Evolutionary conservation across 73 alveolate species (phyloP), one percentile per base, ranked within the genome.

Genomic region (Blepharisma japonicum): DNA sequence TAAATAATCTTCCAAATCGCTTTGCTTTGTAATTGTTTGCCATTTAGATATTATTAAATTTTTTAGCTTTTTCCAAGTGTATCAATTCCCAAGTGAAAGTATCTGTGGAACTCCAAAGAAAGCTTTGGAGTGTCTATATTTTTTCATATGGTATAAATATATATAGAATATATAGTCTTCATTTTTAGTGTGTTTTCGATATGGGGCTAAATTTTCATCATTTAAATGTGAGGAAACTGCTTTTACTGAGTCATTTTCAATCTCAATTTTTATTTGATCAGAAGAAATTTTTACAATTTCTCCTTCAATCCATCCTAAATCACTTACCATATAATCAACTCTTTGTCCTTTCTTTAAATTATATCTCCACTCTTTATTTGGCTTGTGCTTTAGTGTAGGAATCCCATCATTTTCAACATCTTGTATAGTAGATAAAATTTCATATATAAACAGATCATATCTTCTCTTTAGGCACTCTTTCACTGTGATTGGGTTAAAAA

Each of bases 21-120:
- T 32, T 32, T 32, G 42, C 42, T 32, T 32, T 32, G 42, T 32
- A 32, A 32, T 32, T 32, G 42, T 32, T 32, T 32, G 42, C 42
- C 42, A 32, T 32, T 32, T 32, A 3, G 42, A 32, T 1, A 32
- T 32, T 32, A 32, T 32, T 32, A 32, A 32, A 32, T 1, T 32
- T 32, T 32, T 32, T 32, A 32, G 3, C 3, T 32, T 32, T 32
- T 32, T 23, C 5, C 71, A 70, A 20, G 71, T n/a, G 45, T 38
- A 70, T 80, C 80, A 70, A n/a, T n/a, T 38, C 68, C 80, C 80
- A n/a, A 70, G 11, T 14, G 80, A 70, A 45, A 70, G 14, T 2
- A 70, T 70, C 23, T n/a, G 45, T 2, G 80, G 80, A 3, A n/a
- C 27, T 8, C 76, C 61, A 45, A 70, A 14, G 45, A 61, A 61